Base-by-base conservation (phyloP, 2,329 filamentous ascomycete species). In the Fusarium begoniae region DNA sequence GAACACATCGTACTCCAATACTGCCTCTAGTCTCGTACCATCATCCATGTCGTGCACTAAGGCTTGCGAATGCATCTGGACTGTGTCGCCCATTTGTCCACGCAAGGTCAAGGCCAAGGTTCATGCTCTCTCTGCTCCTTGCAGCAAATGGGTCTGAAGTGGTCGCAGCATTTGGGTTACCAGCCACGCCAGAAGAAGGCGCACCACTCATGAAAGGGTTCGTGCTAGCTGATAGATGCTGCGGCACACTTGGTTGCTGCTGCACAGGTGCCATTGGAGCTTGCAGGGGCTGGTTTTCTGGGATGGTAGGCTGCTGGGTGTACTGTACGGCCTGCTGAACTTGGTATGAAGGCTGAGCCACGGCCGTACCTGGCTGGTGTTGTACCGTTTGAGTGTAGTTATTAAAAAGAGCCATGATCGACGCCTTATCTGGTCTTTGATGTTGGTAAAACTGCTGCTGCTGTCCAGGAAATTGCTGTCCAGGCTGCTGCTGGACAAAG, bases 1-100 rank as follows among this genome's bases (percentile, higher is more conserved):
- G 65, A 51, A 56, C 55, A 70, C 66, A 58, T 50, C 55, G 56
- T 73, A 69, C 73, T 51, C 60, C 70, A 69, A 66, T 54, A 28
- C 60, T 55, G 47, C 32, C 54, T 63, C 28, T 57, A 11, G 41
- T 67, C 44, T 74, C 67, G 69, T 82, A 73, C 80, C 63, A 79
- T 83, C 76, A 87, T 78, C 80, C 83, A 77, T 88, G 87, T 74
- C 88, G 85, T 59, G 92, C 90, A 77, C 92, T 94, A 72, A 95
- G 84, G 57, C 91, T 93, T 6, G 93, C 90, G 86, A 95, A 95
- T 20, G 93, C 93, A 81, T 95, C 93, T 8, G 93, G 93, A 76
- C 92, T 94, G 79, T 95, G 93, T 47, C 93, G 85, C 15, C 93
- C 93, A 76, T 91, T 92, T 77, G 86, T 86, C 89, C 89, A 91